phyloP scores from a whole-genome alignment of 345 rosid genomes.

The Camelina neglecta region DNA sequence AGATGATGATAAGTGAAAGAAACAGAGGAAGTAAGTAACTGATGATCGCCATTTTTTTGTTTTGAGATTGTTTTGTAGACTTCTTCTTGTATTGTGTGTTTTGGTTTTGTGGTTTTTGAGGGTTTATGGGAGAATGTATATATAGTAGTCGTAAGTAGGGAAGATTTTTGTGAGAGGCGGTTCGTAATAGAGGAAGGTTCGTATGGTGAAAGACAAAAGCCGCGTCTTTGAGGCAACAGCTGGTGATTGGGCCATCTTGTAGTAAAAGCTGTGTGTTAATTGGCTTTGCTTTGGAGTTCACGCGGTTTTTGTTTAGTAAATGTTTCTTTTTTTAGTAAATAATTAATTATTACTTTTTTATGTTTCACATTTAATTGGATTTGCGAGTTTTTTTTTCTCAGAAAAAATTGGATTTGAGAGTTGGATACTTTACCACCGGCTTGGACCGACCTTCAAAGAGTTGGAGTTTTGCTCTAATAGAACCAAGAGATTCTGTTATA shows the following conservation, averaged over 20 bases:
- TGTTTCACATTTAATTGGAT: conserved; percentile 12
- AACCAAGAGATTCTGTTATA: conserved; percentile 36
- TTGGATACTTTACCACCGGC: conserved; percentile 43
- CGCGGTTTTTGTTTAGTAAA: conserved; percentile 24
- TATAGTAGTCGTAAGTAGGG: conserved; percentile 8
- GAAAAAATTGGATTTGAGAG: conserved; percentile 21
- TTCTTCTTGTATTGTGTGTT: background rate
- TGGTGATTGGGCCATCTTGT: conserved; percentile 40
- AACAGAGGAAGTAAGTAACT: conserved; percentile 29
- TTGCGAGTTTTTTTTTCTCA: conserved; percentile 1
- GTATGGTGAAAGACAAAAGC: conserved; percentile 26
- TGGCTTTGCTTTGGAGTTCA: conserved; percentile 39
- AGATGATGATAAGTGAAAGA: conserved; percentile 20
- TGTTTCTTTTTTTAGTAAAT: background rate
- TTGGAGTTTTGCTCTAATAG: conserved; percentile 16
- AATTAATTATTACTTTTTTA: background rate
- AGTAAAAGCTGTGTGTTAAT: conserved; percentile 38
- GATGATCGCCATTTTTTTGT: conserved; percentile 28
- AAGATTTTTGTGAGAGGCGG: background rate
- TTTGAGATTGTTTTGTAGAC: background rate
- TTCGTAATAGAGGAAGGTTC: conserved; percentile 29
- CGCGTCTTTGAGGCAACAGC: conserved; percentile 41
- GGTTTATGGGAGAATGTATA: conserved; percentile 31
- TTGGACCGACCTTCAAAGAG: conserved; percentile 35
- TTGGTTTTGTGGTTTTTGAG: conserved; percentile 9